phyloP scores from a whole-genome alignment of 805 yeast genomes.

The Torulaspora maleeae region DNA sequence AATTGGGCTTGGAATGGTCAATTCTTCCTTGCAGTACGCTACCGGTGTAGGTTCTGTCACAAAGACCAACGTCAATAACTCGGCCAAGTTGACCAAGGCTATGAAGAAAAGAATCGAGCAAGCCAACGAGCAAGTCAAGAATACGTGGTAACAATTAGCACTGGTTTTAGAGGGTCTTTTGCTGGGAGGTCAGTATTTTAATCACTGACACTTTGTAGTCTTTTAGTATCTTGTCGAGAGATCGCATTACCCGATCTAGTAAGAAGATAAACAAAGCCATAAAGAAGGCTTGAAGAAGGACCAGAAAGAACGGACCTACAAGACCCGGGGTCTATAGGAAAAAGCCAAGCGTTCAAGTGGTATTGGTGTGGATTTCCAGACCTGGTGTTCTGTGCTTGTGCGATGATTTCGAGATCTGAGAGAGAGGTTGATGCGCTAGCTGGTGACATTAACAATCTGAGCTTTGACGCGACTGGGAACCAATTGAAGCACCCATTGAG shows the following conservation, averaged over 20 bases:
- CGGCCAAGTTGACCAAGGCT: constrained; percentile 56
- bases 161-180: no score
- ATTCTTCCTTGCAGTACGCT: constrained; percentile 14
- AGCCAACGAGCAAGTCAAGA: constrained; percentile 22
- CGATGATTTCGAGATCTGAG: constrained; percentile 28
- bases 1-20: constrained; percentile 73
- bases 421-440: constrained; percentile 34
- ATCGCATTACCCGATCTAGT: constrained; percentile 9
- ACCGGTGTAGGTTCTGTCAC: constrained; percentile 23
- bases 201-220: no score
- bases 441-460: constrained; percentile 34
- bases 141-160: constrained; percentile 6
- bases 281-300: not conserved
- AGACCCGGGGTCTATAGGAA: not conserved
- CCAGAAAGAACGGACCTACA: not conserved
- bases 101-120: constrained; percentile 47
- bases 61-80: constrained; percentile 43
- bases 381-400: not conserved
- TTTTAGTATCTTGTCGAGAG: not conserved
- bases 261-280: constrained; percentile 9
- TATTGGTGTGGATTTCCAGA: not conserved
- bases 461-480: constrained; percentile 26
- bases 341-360: not conserved
- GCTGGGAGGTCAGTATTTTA: no score
- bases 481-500: constrained; percentile 13